These are phyloP conservation scores for Sclerotinia borealis DNA, from an alignment of 2,329 filamentous ascomycete genomes.

Conservation along the genomic window DNA sequence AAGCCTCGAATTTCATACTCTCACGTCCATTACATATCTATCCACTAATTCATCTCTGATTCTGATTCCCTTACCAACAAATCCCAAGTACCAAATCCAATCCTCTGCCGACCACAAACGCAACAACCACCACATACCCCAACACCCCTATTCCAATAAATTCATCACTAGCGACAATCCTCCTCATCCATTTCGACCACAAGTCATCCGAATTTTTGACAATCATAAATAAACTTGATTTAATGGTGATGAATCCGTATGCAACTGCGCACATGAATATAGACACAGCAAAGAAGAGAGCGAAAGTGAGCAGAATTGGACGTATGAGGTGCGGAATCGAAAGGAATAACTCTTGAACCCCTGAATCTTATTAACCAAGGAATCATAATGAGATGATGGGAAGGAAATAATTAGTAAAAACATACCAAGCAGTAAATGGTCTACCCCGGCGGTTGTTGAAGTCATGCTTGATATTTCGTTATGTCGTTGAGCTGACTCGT, in stretches of 20 bases:
- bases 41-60: background rate
- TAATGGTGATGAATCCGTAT: background rate
- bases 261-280: conserved; percentile 1
- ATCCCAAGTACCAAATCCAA: background rate
- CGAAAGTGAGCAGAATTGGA: background rate
- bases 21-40: too few species aligned
- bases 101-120: background rate
- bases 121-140: background rate
- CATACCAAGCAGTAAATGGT: background rate
- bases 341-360: background rate
- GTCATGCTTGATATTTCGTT: background rate
- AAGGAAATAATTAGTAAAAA: background rate
- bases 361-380: background rate
- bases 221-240: background rate
- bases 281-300: background rate
- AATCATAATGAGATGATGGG: background rate
- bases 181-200: background rate
- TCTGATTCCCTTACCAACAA: background rate
- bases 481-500: background rate
- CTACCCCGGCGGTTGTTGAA: background rate
- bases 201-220: background rate
- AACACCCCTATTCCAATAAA: background rate
- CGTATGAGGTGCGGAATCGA: background rate
- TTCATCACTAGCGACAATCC: background rate
- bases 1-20: background rate